Percentiles rank a stretch among this genome's conserved stretches.
Conservation (phyloP, 495 filamentous ascomycete species). For the Aspergillus steynii region DNA sequence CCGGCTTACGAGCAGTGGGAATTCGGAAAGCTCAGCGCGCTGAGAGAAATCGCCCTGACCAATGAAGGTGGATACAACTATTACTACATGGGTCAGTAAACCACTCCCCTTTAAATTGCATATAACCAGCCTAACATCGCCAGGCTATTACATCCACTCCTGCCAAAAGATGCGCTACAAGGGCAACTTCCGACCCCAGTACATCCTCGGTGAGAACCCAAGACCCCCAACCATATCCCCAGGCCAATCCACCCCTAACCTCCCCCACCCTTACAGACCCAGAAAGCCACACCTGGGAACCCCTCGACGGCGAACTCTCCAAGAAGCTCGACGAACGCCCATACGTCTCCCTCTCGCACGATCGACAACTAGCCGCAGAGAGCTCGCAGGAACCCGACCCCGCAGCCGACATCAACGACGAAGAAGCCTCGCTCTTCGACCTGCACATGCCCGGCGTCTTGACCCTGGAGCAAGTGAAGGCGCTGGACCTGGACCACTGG, state of each 20-base stretch:
- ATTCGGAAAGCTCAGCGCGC: conserved; percentile 85
- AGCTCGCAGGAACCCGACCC: conserved; percentile 14
- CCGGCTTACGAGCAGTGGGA: conserved; percentile 75
- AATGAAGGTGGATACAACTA: conserved; percentile 71
- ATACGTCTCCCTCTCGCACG: conserved; percentile 67
- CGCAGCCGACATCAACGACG: conserved; percentile 40
- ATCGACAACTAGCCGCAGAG: conserved; percentile 29
- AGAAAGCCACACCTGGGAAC: conserved; percentile 72
- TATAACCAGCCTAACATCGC: background rate
- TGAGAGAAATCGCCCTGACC: conserved; percentile 80
- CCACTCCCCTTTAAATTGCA: background rate
- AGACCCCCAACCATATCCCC: background rate
- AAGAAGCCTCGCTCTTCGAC: conserved; percentile 60
- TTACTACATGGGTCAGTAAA: conserved; percentile 70
- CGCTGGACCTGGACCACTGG: conserved; percentile 64
- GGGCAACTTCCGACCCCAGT: conserved; percentile 78
- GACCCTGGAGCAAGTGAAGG: conserved; percentile 59
- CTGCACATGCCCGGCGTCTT: conserved; percentile 78
- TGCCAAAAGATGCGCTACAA: conserved; percentile 90
- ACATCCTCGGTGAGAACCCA: conserved; percentile 61
- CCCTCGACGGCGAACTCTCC: conserved; percentile 65
- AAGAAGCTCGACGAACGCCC: conserved; percentile 61
- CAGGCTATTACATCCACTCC: conserved; percentile 69
- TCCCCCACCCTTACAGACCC: conserved; percentile 53
- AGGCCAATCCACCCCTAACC: background rate